Percentiles rank a stretch among this genome's conserved stretches.
Evolutionary conservation across 2,329 filamentous ascomycete species (phyloP).

Genomic region (Chrysosporium queenslandicum): DNA sequence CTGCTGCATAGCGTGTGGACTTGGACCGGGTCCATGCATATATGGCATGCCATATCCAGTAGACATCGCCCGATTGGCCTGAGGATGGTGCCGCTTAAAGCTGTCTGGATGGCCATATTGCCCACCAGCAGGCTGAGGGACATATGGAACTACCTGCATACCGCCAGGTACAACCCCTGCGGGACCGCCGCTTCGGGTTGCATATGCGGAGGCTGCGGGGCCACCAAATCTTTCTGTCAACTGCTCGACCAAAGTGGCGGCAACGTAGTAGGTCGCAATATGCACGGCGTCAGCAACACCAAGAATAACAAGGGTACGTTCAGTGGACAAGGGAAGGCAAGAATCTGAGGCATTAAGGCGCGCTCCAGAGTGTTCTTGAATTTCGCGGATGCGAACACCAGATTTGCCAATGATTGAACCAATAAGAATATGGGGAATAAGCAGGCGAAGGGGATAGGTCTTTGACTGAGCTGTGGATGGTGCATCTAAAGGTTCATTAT

Average conservation of each 20-base stretch:
- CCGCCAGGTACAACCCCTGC: conserved; percentile 90
- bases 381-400: conserved; percentile 91
- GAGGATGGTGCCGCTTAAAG: conserved; percentile 63
- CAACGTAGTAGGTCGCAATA: conserved; percentile 97
- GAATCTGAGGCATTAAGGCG: conserved; percentile 93
- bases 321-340: conserved; percentile 85
- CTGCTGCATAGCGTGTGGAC: conserved; percentile 47
- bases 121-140: conserved; percentile 82
- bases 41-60: conserved; percentile 62
- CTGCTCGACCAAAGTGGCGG: conserved; percentile 94
- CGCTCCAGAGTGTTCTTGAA: conserved; percentile 93
- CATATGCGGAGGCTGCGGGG: conserved; percentile 93
- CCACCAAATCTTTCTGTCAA: conserved; percentile 93
- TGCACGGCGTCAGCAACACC: conserved; percentile 97
- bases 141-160: conserved; percentile 98
- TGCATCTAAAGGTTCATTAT: conserved; percentile 85
- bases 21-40: conserved; percentile 55
- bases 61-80: conserved; percentile 64
- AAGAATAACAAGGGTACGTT: conserved; percentile 94
- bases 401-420: conserved; percentile 98
- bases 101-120: conserved; percentile 87
- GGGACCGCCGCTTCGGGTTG: conserved; percentile 84
- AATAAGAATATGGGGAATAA: conserved; percentile 94
- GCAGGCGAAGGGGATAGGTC: conserved; percentile 88
- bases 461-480: conserved; percentile 89